Percentiles rank a stretch among this genome's conserved stretches.
These are phyloP conservation scores for Neofusicoccum umdonicola DNA, from an alignment of 2,329 filamentous ascomycete species.

Conservation along the genomic window DNA sequence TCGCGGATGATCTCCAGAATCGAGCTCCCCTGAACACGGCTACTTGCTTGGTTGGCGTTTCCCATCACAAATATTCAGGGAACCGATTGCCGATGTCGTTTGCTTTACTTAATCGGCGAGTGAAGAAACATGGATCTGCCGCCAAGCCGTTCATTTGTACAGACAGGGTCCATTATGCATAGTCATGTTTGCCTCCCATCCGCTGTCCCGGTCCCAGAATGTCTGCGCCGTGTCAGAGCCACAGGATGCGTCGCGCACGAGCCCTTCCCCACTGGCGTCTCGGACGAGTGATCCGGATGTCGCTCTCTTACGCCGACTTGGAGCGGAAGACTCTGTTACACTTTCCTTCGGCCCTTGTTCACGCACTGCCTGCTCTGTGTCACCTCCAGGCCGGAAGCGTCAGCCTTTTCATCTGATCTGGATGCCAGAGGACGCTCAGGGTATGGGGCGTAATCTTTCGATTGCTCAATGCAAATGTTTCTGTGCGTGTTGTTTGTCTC, in stretches of 20 bases:
- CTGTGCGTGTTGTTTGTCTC: conserved; percentile 11
- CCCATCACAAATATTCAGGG: conserved; percentile 12
- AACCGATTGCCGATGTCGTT: conserved; percentile 2
- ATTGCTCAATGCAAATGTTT: conserved; percentile 10
- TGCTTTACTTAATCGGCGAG: conserved; percentile 7
- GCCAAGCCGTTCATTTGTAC: background rate
- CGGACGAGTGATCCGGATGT: background rate
- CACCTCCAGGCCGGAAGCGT: background rate
- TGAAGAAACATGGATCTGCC: conserved; percentile 8
- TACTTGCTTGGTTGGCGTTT: background rate
- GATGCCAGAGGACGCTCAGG: background rate
- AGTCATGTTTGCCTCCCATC: conserved; percentile 4
- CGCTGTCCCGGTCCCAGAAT: background rate
- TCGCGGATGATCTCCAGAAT: background rate
- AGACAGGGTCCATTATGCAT: conserved; percentile 1
- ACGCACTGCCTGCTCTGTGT: conserved; percentile 5
- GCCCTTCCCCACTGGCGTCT: background rate
- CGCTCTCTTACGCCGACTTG: background rate
- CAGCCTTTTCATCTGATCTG: background rate
- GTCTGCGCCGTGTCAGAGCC: background rate
- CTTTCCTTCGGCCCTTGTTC: conserved; percentile 1
- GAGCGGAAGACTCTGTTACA: background rate
- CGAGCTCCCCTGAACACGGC: background rate
- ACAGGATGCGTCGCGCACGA: background rate
- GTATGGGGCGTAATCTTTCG: background rate